Evolutionary conservation across 2,329 filamentous ascomycete species (phyloP), one percentile per base, ranked within the genome.

Genomic region (Coniochaeta sp.): DNA sequence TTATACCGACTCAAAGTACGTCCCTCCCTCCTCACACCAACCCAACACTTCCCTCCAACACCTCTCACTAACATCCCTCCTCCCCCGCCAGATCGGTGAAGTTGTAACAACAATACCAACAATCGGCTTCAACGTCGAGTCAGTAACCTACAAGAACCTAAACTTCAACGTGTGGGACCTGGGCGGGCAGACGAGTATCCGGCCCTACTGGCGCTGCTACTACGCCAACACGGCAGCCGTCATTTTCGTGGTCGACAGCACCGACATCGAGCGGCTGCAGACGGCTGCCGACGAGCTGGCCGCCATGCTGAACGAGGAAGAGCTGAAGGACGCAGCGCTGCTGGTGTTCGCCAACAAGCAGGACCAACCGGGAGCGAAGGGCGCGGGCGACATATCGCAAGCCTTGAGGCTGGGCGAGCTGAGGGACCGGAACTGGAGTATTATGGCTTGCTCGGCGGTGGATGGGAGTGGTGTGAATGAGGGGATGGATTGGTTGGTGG

Each of bases 121-220:
- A 51, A 97, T 99, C 69, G 94, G 94, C 55, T 99, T 99, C 79
- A 99, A 99, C 70, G 94, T 99, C 63, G 94, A 99, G 73, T 96
- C 91, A 20, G 94, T 99, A 58, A 94, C 91, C 62, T 99, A 99
- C 78, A 92, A 92, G 71, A 97, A 96, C 68, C 81, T 99, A 56
- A 96, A 96, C 71, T 95, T 99, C 70, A 97, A 97, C 66, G 94
- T 99, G 64, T 99, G 94, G 94, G 92, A 97, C 75, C 79, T 97
- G 47, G 92, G 94, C 65, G 94, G 94, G 33, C 94, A 99, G 77
- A 99, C 94, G n/a, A 95, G 88, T 60, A 99, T 99, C 68, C 83
- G 94, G 59, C 94, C 94, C 2, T 99, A 99, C 76, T 99, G 94
- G 94, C 83, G 94, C 69, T 99, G 94, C 75, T 99, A 99, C 79